phyloP scores from a whole-genome alignment of 2,329 filamentous ascomycete species.

The Cylindrodendrum hubeiense region DNA sequence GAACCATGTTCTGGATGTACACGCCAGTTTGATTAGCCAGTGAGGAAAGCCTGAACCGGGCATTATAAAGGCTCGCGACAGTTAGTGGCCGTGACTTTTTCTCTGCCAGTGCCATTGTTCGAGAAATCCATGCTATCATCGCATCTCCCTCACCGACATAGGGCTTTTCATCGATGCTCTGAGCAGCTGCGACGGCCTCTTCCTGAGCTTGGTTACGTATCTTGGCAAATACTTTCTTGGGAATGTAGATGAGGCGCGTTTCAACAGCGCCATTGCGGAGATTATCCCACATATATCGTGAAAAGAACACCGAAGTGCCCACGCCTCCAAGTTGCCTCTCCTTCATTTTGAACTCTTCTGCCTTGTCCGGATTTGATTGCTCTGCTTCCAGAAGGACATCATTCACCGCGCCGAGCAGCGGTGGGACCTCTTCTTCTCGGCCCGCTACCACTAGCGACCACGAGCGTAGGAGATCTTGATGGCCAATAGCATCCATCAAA shows the following conservation, averaged over 20 bases:
- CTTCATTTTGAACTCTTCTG: slow-evolving; percentile 43
- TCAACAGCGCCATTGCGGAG: slow-evolving; percentile 48
- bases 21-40: slow-evolving; percentile 31
- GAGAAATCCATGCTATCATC: slow-evolving; percentile 56
- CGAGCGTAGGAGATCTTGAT: too few species aligned
- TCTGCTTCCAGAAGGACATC: neutral
- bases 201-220: slow-evolving; percentile 9
- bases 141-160: slow-evolving; percentile 63
- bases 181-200: neutral
- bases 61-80: slow-evolving; percentile 41
- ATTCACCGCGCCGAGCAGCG: neutral
- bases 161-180: slow-evolving; percentile 20
- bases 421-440: neutral
- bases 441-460: too few species aligned
- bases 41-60: slow-evolving; percentile 39
- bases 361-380: slow-evolving; percentile 13
- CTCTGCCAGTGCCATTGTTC: slow-evolving; percentile 31
- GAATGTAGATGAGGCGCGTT: slow-evolving; percentile 55
- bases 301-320: neutral
- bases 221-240: slow-evolving; percentile 32
- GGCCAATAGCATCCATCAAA: too few species aligned
- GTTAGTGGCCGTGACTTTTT: slow-evolving; percentile 36
- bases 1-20: slow-evolving; percentile 46
- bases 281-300: slow-evolving; percentile 48
- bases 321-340: neutral